Evolutionary conservation across 257 asterid species (phyloP).

Genomic region (Gardenia jasminoides): DNA sequence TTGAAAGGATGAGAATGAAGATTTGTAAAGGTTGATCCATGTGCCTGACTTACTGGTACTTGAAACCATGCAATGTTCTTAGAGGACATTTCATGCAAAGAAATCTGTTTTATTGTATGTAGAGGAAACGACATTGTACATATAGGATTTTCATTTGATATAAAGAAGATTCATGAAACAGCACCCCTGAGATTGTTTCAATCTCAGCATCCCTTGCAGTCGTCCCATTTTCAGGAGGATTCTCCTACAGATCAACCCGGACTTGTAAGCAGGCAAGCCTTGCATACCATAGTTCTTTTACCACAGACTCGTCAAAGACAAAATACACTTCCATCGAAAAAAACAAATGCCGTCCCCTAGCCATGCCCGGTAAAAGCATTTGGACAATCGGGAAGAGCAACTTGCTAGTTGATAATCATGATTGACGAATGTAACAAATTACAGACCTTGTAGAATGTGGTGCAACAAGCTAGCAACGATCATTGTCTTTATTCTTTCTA

Average conservation of each 20-base stretch:
- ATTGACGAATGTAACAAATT: neutral
- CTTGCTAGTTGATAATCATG: neutral
- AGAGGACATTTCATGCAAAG: neutral
- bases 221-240: neutral
- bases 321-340: neutral
- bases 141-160: neutral
- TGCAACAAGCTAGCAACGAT: neutral
- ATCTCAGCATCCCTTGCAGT: neutral
- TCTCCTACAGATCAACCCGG: too few relatives aligned
- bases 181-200: neutral
- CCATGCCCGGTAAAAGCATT: neutral
- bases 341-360: neutral
- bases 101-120: constrained; percentile 3
- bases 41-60: constrained; percentile 4
- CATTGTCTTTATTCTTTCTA: neutral
- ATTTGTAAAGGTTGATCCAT: constrained; percentile 19
- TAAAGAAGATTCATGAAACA: neutral
- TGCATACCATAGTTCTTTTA: too few relatives aligned
- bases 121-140: constrained; percentile 16
- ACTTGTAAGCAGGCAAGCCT: too few relatives aligned
- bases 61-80: neutral
- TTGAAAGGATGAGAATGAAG: constrained; percentile 60
- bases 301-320: neutral
- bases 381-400: neutral
- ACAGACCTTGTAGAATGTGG: too few relatives aligned